Evolutionary conservation across 164 flowering plant species (phyloP).

Genomic region (Chimonanthus salicifolius): DNA sequence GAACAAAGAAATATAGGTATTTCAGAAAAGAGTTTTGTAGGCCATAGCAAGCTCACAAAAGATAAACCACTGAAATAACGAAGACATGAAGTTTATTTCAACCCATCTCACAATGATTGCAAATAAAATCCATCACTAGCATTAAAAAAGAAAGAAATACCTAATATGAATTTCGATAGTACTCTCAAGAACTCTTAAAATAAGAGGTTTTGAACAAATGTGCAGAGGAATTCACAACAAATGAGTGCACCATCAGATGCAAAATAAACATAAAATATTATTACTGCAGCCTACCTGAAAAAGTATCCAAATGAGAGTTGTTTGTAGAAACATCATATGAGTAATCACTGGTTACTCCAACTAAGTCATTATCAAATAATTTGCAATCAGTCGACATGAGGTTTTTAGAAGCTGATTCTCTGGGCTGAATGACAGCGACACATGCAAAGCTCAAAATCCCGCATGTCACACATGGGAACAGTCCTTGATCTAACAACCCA

Average conservation of each 20-base stretch:
- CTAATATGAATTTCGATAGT: not conserved
- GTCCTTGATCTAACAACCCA: conserved; percentile 54
- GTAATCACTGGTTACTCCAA: conserved; percentile 23
- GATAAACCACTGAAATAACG: too few species aligned
- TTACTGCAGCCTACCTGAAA: conserved; percentile 33
- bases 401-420: conserved; percentile 60
- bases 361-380: conserved; percentile 50
- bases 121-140: not conserved
- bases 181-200: not conserved
- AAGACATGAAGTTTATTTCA: not conserved
- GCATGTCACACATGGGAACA: conserved; percentile 90
- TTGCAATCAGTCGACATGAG: conserved; percentile 74
- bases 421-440: conserved; percentile 78
- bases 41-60: too few species aligned
- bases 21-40: too few species aligned
- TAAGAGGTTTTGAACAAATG: not conserved
- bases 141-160: not conserved
- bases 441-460: conserved; percentile 86
- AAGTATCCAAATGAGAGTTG: conserved; percentile 20
- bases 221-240: not conserved
- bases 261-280: not conserved
- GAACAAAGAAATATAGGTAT: too few species aligned
- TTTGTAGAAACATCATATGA: conserved; percentile 18
- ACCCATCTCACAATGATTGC: not conserved
- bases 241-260: not conserved